phyloP scores from a whole-genome alignment of 2,329 filamentous ascomycete genomes.

The Geoglossum cookeanum region DNA sequence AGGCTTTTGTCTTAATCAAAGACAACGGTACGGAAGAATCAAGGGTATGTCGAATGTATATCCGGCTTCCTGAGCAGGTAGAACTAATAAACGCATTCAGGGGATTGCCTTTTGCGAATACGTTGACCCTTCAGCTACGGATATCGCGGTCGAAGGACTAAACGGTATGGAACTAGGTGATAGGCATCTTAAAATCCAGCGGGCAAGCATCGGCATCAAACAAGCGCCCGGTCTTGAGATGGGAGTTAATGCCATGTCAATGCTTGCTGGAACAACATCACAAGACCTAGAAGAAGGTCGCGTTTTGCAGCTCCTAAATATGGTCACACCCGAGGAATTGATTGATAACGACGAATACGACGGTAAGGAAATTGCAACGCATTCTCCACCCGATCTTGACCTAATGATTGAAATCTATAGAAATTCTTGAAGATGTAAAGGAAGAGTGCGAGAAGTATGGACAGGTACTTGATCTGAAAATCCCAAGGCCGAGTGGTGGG shows the following conservation, averaged over 20 bases:
- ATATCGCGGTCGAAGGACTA: slow-evolving; percentile 73
- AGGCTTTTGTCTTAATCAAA: slow-evolving; percentile 78
- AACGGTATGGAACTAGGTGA: slow-evolving; percentile 90
- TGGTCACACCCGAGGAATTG: slow-evolving; percentile 92
- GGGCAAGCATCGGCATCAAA: slow-evolving; percentile 84
- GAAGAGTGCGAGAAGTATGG: slow-evolving; percentile 93
- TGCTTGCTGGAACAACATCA: slow-evolving; percentile 80
- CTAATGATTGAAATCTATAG: slow-evolving; percentile 27
- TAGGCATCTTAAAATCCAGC: slow-evolving; percentile 63
- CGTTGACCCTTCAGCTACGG: slow-evolving; percentile 51
- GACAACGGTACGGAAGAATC: slow-evolving; percentile 74
- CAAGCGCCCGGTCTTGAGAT: slow-evolving; percentile 85
- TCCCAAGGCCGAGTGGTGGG: slow-evolving; percentile 69
- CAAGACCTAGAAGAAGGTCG: slow-evolving; percentile 60
- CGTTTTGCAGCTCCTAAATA: slow-evolving; percentile 87
- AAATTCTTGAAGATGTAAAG: slow-evolving; percentile 87
- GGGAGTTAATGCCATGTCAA: slow-evolving; percentile 92
- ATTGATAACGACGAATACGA: slow-evolving; percentile 91
- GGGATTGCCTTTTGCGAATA: slow-evolving; percentile 97
- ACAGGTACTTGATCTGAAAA: slow-evolving; percentile 68
- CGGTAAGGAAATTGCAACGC: slow-evolving; percentile 33
- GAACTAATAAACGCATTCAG: slow-evolving; percentile 26
- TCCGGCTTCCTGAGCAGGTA: slow-evolving; percentile 10
- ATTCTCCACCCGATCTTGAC: not conserved
- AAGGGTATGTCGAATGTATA: slow-evolving; percentile 39